phyloP scores from a whole-genome alignment of 1,284 basidiomycete species.

The Cutaneotrichosporon spelunceum region DNA sequence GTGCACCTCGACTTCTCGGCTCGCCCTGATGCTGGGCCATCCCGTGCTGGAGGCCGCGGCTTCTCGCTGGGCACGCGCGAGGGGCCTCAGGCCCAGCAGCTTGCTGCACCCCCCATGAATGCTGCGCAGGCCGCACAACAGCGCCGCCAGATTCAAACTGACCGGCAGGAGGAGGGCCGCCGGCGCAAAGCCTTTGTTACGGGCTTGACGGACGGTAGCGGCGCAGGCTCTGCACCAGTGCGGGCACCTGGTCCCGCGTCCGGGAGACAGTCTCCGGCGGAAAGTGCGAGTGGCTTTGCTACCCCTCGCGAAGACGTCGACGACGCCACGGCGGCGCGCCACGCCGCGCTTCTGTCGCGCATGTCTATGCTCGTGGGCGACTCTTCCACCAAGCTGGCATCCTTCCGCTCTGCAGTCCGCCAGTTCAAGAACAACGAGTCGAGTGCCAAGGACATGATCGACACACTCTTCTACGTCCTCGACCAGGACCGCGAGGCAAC shows the following conservation, averaged over 20 bases:
- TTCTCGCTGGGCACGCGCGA: constrained; percentile 31
- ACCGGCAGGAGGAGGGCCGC: constrained; percentile 42
- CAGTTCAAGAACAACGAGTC: constrained; percentile 76
- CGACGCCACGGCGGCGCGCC: constrained; percentile 54
- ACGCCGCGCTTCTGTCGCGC: constrained; percentile 66
- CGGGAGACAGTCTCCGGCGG: constrained; percentile 14
- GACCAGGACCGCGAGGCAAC: constrained; percentile 74
- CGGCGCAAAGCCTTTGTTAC: constrained; percentile 60
- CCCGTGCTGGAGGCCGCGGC: constrained; percentile 30
- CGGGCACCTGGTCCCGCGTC: constrained; percentile 9
- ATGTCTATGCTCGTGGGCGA: constrained; percentile 67
- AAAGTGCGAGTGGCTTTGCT: constrained; percentile 33
- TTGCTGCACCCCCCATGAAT: constrained; percentile 38
- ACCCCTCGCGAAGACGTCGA: constrained; percentile 50
- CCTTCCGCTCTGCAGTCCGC: constrained; percentile 75
- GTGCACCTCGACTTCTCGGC: constrained; percentile 69
- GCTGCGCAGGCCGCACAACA: constrained; percentile 44
- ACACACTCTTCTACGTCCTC: constrained; percentile 79
- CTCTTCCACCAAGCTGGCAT: constrained; percentile 67
- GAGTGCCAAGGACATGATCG: constrained; percentile 76
- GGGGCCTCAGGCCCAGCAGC: constrained; percentile 36
- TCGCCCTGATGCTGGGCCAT: constrained; percentile 17
- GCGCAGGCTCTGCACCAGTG: neutral
- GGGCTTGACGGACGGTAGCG: constrained; percentile 53
- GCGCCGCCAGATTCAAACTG: constrained; percentile 37